Percentiles rank a stretch among this genome's conserved stretches.
These are phyloP conservation scores for Panicum hallii DNA, from an alignment of 202 grass and related monocot species.

Conservation along the genomic window DNA sequence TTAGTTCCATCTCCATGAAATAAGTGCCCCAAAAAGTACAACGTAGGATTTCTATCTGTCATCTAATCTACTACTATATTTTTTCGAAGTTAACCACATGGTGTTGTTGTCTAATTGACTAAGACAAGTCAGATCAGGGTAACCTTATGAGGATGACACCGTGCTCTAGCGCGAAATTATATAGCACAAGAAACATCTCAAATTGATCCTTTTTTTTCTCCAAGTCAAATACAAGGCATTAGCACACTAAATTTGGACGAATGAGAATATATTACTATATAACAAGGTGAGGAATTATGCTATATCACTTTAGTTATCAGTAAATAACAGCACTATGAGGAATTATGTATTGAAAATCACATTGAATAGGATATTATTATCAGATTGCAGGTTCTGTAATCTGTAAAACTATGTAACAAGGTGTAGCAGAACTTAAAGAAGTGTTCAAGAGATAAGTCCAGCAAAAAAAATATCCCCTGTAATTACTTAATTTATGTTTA, in stretches of 20 bases:
- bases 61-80: not conserved
- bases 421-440: constrained; percentile 31
- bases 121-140: not conserved
- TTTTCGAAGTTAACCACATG: not conserved
- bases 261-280: not conserved
- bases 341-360: not conserved
- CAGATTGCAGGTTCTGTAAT: constrained; percentile 16
- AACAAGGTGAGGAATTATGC: no score
- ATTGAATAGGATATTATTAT: constrained; percentile 24
- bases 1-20: constrained; percentile 39
- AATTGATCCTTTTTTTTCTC: not conserved
- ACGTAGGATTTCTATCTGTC: not conserved
- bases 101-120: not conserved
- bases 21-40: constrained; percentile 9
- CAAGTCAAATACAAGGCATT: constrained; percentile 16
- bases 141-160: constrained; percentile 11
- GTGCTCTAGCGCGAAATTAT: not conserved
- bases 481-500: constrained; percentile 30
- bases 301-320: no score
- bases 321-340: no score
- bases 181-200: not conserved
- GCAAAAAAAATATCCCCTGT: not conserved
- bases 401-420: not conserved
- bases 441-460: not conserved
- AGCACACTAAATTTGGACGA: not conserved